A percentile compares a stretch with the other conserved stretches of the same genome.
Conservation (phyloP, 1,284 basidiomycete genomes). For the Marasmius sp. region DNA sequence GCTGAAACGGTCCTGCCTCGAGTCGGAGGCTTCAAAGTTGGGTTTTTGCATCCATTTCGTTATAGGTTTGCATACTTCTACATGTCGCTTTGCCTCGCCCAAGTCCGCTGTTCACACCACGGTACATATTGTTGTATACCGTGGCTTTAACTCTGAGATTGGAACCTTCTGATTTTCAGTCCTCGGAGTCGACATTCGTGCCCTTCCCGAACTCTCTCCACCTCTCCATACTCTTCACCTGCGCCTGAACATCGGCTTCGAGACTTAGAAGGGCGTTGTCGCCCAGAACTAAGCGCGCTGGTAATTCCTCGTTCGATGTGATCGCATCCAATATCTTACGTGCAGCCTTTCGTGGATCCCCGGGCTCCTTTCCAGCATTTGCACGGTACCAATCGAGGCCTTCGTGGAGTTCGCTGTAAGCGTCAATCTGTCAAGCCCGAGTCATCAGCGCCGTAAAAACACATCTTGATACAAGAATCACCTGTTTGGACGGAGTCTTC, state of each 20-base stretch:
- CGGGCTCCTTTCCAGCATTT: conserved; percentile 6
- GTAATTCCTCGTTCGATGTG: neutral
- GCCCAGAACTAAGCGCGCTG: neutral
- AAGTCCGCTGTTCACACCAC: too few species aligned
- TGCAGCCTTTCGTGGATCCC: conserved; percentile 8
- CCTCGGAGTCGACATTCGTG: neutral
- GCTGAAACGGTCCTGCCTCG: too few species aligned
- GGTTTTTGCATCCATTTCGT: too few species aligned
- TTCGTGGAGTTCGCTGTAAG: neutral
- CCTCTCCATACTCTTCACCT: neutral
- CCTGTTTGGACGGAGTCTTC: neutral
- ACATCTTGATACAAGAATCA: neutral
- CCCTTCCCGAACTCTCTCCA: neutral
- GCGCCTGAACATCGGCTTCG: neutral
- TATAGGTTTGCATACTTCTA: too few species aligned
- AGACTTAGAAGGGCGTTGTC: neutral
- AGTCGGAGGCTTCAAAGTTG: too few species aligned
- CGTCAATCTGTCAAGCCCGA: neutral
- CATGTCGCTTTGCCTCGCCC: too few species aligned
- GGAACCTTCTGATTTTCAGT: too few species aligned
- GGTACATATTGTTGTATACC: too few species aligned
- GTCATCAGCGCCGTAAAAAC: neutral
- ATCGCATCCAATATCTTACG: conserved; percentile 5
- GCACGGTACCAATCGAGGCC: neutral
- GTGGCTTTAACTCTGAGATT: too few species aligned